Percentiles rank a stretch among this genome's conserved stretches.
Evolutionary conservation across 768 basidiomycete genomes (phyloP).

Genomic region (Boletellus ananiceps): DNA sequence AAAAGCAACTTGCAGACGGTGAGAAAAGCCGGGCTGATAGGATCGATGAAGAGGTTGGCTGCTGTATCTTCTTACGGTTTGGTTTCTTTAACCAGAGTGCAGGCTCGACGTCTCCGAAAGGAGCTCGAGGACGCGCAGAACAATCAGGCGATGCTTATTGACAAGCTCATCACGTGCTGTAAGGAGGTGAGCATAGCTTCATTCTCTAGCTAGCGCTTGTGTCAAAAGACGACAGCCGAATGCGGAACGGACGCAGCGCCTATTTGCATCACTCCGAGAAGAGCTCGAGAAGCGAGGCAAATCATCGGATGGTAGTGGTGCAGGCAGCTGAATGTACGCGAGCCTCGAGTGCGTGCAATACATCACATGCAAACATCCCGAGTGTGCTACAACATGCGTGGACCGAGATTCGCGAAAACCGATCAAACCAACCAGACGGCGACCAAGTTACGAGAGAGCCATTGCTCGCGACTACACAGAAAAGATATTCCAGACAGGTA

Average conservation of each 20-base stretch:
- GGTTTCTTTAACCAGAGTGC: slow-evolving; percentile 6
- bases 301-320: slow-evolving; percentile 38
- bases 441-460: slow-evolving; percentile 1
- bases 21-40: slow-evolving; percentile 66
- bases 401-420: not conserved
- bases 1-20: slow-evolving; percentile 75
- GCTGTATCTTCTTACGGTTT: not conserved
- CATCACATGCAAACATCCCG: slow-evolving; percentile 9
- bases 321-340: slow-evolving; percentile 38
- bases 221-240: slow-evolving; percentile 52
- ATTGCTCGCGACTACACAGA: slow-evolving; percentile 1
- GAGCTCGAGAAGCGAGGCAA: slow-evolving; percentile 73
- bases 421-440: not conserved
- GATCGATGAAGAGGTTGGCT: slow-evolving; percentile 67
- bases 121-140: slow-evolving; percentile 79
- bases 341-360: slow-evolving; percentile 10
- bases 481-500: slow-evolving; percentile 1
- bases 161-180: slow-evolving; percentile 80
- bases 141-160: slow-evolving; percentile 73
- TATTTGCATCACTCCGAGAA: slow-evolving; percentile 78
- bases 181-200: slow-evolving; percentile 61
- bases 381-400: slow-evolving; percentile 7
- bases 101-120: slow-evolving; percentile 68
- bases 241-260: slow-evolving; percentile 75
- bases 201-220: slow-evolving; percentile 3